Evolutionary conservation across 148 eudicot species (phyloP).

Genomic region (Spergularia bocconei): DNA sequence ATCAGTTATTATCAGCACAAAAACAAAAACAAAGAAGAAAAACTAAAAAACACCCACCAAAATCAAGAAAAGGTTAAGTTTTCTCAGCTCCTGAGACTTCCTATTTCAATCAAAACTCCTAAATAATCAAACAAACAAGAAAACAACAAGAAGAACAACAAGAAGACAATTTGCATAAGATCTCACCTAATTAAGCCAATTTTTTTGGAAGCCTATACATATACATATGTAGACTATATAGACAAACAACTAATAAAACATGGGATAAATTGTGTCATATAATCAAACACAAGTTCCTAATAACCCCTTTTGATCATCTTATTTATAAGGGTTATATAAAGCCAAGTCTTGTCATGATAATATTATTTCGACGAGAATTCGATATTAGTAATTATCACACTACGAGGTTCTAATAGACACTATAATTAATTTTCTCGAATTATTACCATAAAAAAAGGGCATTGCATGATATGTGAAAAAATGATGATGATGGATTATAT

Average conservation of each 20-base stretch:
- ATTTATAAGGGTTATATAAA: too few species aligned
- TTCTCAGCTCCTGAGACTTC: conserved; percentile 3
- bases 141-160: conserved; percentile 17
- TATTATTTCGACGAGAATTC: too few species aligned
- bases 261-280: not conserved
- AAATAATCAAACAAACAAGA: conserved; percentile 13
- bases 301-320: too few species aligned
- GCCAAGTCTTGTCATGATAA: too few species aligned
- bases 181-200: conserved; percentile 8
- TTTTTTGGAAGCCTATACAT: not conserved
- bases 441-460: too few species aligned
- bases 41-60: not conserved
- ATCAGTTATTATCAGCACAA: conserved; percentile 16
- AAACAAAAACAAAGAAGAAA: conserved; percentile 1
- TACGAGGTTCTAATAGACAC: too few species aligned
- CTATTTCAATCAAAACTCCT: conserved; percentile 13
- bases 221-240: conserved; percentile 1
- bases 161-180: conserved; percentile 7
- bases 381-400: too few species aligned
- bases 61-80: conserved; percentile 17
- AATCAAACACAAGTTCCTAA: too few species aligned
- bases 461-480: too few species aligned
- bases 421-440: too few species aligned
- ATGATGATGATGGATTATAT: too few species aligned
- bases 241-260: not conserved